These are phyloP conservation scores for Gaultheria prostrata DNA, from an alignment of 148 eudicot species.

Conservation along the genomic window DNA sequence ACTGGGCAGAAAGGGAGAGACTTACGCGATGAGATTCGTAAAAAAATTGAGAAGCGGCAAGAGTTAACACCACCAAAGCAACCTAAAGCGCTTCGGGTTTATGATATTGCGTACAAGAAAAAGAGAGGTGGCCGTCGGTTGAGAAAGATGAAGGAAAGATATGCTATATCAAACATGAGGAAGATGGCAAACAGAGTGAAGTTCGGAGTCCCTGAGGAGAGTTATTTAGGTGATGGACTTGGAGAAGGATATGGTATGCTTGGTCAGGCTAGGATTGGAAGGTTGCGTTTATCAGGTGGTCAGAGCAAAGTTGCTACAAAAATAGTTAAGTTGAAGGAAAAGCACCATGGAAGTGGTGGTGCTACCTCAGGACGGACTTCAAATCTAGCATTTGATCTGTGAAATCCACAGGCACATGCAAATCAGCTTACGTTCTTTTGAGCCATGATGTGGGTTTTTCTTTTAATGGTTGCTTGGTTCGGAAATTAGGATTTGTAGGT, in stretches of 20 bases:
- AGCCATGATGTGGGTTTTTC: slow-evolving; percentile 6
- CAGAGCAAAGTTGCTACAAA: not conserved
- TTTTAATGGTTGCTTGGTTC: not conserved
- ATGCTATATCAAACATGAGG: not conserved
- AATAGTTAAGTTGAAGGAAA: no score
- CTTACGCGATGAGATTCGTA: slow-evolving; percentile 67
- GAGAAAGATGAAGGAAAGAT: slow-evolving; percentile 97
- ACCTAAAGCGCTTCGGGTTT: slow-evolving; percentile 93
- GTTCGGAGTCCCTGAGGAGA: not conserved
- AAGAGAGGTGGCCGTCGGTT: slow-evolving; percentile 92
- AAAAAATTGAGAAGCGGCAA: slow-evolving; percentile 97
- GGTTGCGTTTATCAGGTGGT: not conserved
- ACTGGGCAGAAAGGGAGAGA: slow-evolving; percentile 73
- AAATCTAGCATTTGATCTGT: no score
- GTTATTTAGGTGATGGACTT: not conserved
- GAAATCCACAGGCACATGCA: no score
- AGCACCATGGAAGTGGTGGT: no score
- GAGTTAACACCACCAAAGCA: slow-evolving; percentile 97
- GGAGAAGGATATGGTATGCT: not conserved
- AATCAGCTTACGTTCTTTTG: slow-evolving; percentile 9
- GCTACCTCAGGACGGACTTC: no score
- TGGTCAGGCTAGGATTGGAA: not conserved
- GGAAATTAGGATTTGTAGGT: not conserved
- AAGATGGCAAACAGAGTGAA: no score
- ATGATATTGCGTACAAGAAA: slow-evolving; percentile 92